Evolutionary conservation across 495 filamentous ascomycete species (phyloP), one percentile per base, ranked within the genome.

Genomic region (Penicillium longicatenatum): DNA sequence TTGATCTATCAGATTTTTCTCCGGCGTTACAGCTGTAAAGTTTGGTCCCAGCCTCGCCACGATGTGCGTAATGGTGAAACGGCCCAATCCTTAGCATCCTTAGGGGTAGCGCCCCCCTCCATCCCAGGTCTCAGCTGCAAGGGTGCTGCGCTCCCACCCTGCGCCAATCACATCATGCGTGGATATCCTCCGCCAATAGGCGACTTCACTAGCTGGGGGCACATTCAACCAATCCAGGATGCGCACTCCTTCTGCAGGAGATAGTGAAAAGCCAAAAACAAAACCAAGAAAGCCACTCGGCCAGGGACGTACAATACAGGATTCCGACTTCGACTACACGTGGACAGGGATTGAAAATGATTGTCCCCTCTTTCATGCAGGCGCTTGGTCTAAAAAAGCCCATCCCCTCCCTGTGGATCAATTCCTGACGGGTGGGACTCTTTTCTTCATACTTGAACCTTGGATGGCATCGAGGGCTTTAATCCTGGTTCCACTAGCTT

Each of bases 1-100:
- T 60, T 69, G 72, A 75, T 68, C 64, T 61, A 70, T 75, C 70
- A 61, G 61, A 63, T 66, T 56, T 50, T 55, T 58, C 44, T 56
- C 37, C 49, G 54, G 43, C 37, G 57, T 58, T 55, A 54, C 54
- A 58, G 44, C n/a, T 6, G 14, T 17, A 41, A 52, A 42, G 50
- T 51, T 21, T 51, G 29, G 17, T 51, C 19, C 55, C 51, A 58
- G 46, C 51, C 41, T 58, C 41, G 52, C 50, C 54, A 55, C 58
- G 51, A 58, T 62, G 39, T 55, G 60, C 57, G 57, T 46, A 47
- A 53, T 61, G 63, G 45, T 64, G 64, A 64, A 67, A 67, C 62
- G 52, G 20, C 35, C 50, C 37, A 29, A 30, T 33, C 54, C 46
- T 51, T 21, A 48, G 22, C 21, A 29, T 48, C 45, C 24, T 29